Base-by-base conservation (phyloP, 805 yeast species). In the Ogataea henricii region DNA sequence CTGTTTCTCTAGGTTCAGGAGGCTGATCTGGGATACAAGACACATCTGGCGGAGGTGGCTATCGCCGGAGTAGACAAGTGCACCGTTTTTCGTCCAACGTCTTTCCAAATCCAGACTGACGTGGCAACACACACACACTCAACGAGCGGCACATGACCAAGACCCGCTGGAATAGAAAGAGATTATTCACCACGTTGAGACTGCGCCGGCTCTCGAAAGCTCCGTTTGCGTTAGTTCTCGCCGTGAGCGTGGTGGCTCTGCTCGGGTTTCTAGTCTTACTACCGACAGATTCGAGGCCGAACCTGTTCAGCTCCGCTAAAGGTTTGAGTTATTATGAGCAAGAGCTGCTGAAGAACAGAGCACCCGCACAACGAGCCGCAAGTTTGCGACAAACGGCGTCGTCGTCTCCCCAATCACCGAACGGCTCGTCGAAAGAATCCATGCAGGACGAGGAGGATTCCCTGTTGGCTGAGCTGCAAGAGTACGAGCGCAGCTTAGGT, bases 301-400 rank as follows among this genome's bases (percentile, higher is more conserved):
- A 22, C 3, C 17, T 38, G 21, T 39, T 32, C 16, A 18, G 40
- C 9, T 34, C 42, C 13, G 26, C 30, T 7, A 37, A 42, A 10
- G 48, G 46, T 9, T 30, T 56, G 30, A 52, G 57, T 21, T 58
- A 46, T 26, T 58, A 58, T 41, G 62, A 58, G 42, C 55, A 47
- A 35, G 55, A 56, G 43, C 37, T 53, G 13, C 12, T 43, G 26
- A 55, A 48, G 17, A 35, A 46, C 18, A 44, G 45, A 4, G 22
- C n/a, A 9, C 40, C 44, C 14, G 53, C 50, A 6, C 16, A 30
- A 8, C n/a, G 18, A 8, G 34, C 18, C 8, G 34, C 17, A n/a
- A 30, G 34, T 8, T 14, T 30, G 34, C 12, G n/a, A 10, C 30
- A 12, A 6, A 27, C 4, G 30, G 17, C 34, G 8, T 22, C 25